phyloP scores from a whole-genome alignment of 371 early-diverging fungal species.

The Rhizopus arrhizus region DNA sequence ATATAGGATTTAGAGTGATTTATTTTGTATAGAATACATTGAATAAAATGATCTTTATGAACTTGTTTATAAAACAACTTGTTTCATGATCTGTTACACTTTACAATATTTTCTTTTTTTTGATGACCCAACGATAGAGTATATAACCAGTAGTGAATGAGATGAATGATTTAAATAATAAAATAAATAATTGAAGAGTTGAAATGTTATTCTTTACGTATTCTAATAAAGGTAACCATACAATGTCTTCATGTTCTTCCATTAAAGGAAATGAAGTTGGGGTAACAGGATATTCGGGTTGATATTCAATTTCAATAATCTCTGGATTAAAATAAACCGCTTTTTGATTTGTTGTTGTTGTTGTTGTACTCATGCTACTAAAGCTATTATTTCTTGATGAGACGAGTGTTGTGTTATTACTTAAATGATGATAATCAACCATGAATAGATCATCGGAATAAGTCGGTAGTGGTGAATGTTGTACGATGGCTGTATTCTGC shows the following conservation, averaged over 20 bases:
- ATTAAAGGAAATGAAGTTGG: neutral
- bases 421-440: neutral
- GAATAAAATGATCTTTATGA: too few relatives aligned
- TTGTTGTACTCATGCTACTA: constrained; percentile 7
- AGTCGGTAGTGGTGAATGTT: constrained; percentile 21
- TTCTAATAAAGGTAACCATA: constrained; percentile 18
- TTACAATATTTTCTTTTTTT: too few relatives aligned
- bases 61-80: too few relatives aligned
- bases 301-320: constrained; percentile 35
- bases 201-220: neutral
- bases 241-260: constrained; percentile 8
- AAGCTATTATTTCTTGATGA: constrained; percentile 10
- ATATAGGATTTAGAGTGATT: too few relatives aligned
- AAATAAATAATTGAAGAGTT: neutral
- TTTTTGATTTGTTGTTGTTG: constrained; percentile 3
- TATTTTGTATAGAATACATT: too few relatives aligned
- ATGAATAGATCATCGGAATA: constrained; percentile 21
- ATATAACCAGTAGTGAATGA: constrained; percentile 29
- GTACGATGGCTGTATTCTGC: constrained; percentile 23
- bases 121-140: constrained; percentile 8
- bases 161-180: constrained; percentile 19
- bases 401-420: neutral
- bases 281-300: constrained; percentile 34
- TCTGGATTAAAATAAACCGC: constrained; percentile 38
- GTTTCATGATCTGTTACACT: too few relatives aligned